Conservation (phyloP, 805 yeast species). For the Wickerhamiella allomyrinae region DNA sequence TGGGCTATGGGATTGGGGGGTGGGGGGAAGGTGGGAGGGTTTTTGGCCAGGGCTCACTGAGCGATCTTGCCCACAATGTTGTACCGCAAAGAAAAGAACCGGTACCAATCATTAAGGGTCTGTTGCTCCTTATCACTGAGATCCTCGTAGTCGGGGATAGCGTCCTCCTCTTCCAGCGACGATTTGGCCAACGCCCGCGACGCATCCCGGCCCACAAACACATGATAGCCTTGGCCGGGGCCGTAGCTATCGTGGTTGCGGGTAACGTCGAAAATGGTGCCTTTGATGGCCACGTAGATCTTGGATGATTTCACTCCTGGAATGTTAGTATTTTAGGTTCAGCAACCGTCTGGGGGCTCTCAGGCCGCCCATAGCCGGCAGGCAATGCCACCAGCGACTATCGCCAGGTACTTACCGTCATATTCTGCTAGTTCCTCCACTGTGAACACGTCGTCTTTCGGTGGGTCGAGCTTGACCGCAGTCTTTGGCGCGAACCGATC, state of each 20-base stretch:
- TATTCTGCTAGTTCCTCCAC: slow-evolving; percentile 30
- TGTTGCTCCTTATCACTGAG: slow-evolving; percentile 45
- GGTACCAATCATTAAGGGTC: slow-evolving; percentile 62
- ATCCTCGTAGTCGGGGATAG: slow-evolving; percentile 25
- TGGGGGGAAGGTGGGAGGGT: too few species aligned
- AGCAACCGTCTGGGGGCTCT: too few species aligned
- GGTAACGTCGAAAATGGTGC: slow-evolving; percentile 67
- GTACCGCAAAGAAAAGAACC: slow-evolving; percentile 43
- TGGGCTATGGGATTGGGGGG: too few species aligned
- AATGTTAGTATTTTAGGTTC: slow-evolving; percentile 1
- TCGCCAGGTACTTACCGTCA: slow-evolving; percentile 29
- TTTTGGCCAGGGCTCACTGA: too few species aligned
- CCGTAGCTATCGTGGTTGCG: slow-evolving; percentile 56
- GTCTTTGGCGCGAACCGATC: slow-evolving; percentile 40
- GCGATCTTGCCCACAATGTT: slow-evolving; percentile 29
- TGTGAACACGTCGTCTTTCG: slow-evolving; percentile 33
- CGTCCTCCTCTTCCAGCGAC: slow-evolving; percentile 41
- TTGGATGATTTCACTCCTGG: slow-evolving; percentile 29
- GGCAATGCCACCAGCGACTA: too few species aligned
- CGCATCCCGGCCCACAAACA: slow-evolving; percentile 63
- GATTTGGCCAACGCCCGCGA: slow-evolving; percentile 64
- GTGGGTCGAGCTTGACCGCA: slow-evolving; percentile 38
- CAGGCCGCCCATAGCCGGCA: too few species aligned
- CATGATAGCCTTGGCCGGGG: slow-evolving; percentile 58
- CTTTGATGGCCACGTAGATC: slow-evolving; percentile 63